Evolutionary conservation across 2,329 filamentous ascomycete genomes (phyloP).

Genomic region (Lizonia empirigonia): DNA sequence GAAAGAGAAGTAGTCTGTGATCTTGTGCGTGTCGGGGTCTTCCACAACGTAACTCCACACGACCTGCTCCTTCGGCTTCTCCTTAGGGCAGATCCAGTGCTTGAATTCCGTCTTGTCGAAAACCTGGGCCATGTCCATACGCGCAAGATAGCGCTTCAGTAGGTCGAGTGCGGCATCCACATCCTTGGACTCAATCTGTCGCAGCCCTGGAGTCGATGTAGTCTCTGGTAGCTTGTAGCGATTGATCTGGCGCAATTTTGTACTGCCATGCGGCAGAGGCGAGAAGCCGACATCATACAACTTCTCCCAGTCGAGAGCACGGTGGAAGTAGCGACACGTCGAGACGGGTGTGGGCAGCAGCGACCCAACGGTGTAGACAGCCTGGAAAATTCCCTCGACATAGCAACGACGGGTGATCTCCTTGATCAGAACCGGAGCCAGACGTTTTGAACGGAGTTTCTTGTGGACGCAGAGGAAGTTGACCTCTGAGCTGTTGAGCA

Average conservation of each 20-base stretch:
- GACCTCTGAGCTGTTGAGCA: slow-evolving; percentile 83
- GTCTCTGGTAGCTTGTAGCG: slow-evolving; percentile 82
- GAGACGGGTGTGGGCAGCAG: slow-evolving; percentile 90
- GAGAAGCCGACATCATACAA: slow-evolving; percentile 95
- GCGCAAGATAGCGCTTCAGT: slow-evolving; percentile 75
- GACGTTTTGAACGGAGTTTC: slow-evolving; percentile 90
- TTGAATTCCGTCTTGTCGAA: slow-evolving; percentile 80
- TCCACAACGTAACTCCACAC: slow-evolving; percentile 93
- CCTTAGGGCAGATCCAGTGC: slow-evolving; percentile 83
- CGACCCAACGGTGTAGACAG: slow-evolving; percentile 92
- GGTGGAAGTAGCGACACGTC: slow-evolving; percentile 94
- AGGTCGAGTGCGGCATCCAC: slow-evolving; percentile 75
- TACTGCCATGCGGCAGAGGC: slow-evolving; percentile 80
- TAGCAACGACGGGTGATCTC: slow-evolving; percentile 95
- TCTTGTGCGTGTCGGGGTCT: slow-evolving; percentile 70
- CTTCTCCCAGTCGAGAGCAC: slow-evolving; percentile 93
- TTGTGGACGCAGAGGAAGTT: slow-evolving; percentile 99
- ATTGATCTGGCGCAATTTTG: slow-evolving; percentile 81
- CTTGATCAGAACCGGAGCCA: slow-evolving; percentile 94
- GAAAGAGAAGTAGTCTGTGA: slow-evolving; percentile 97
- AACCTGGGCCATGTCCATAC: slow-evolving; percentile 83
- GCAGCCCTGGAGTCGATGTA: slow-evolving; percentile 75
- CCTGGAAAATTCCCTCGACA: slow-evolving; percentile 84
- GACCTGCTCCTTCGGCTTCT: slow-evolving; percentile 67
- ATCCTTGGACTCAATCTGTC: slow-evolving; percentile 80